Base-by-base conservation (phyloP, 2,329 filamentous ascomycete genomes). In the Pochonia chlamydosporia region DNA sequence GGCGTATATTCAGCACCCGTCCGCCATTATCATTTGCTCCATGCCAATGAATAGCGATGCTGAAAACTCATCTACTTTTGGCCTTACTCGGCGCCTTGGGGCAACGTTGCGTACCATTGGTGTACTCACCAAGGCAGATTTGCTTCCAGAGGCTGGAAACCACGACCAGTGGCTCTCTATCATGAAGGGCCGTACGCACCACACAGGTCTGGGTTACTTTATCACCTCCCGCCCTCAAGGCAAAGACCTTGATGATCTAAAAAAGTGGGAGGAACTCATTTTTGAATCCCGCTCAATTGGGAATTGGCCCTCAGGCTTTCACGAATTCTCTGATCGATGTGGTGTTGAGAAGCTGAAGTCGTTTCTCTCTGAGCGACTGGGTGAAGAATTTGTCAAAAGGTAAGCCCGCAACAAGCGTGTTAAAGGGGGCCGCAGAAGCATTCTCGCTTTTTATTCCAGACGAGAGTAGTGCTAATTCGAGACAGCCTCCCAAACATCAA, bases 61-160 rank as follows among this genome's bases (percentile, higher is more conserved):
- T 0, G 83, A 87, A 2, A 91, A 84, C 13, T 92, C 86, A 0
- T 84, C 76, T 1, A 86, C 87, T 0, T 81, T 86, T 10, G 74
- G 76, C 0, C 72, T 89, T 3, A 80, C 91, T 54, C 66, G 79
- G 25, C 63, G 74, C 36, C 67, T 79, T 1, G 70, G 70, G 1
- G 85, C 84, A 0, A 71, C 76, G 2, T 52, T 71, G 3, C 73
- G 84, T 1, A 87, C 83, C 1, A 73, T 87, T 45, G 88, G 88
- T 0, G 86, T 95, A 0, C 73, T 96, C 14, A 96, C 90, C 0
- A 96, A 95, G 58, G 89, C 90, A 0, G 91, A 96, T 52, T 75
- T 86, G 0, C 66, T 90, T 0, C 76, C 81, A 0, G 60, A 66
- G 0, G 73, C 74, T 0, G 68, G 79, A 1, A 67, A 71, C 0